A percentile compares a stretch with the other conserved stretches of the same genome.
These are phyloP conservation scores for Aspergillus sergii DNA, from an alignment of 2,329 filamentous ascomycete genomes.

Conservation along the genomic window DNA sequence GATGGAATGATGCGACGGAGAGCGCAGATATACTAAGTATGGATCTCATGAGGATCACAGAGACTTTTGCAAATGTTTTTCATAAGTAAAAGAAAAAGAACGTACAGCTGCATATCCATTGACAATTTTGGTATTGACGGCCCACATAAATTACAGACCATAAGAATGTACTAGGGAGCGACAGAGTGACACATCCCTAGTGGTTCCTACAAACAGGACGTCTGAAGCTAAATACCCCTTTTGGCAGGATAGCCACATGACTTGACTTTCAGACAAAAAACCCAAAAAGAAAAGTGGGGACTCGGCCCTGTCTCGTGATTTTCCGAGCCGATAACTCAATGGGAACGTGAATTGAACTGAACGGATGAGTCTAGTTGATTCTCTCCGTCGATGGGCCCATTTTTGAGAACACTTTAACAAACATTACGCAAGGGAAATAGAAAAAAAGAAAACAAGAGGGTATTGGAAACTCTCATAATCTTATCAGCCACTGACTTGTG, in stretches of 20 bases:
- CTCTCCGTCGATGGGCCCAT: background rate
- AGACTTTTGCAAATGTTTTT: background rate
- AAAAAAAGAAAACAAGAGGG: background rate
- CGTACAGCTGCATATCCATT: background rate
- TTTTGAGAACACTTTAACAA: background rate
- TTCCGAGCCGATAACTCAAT: slow-evolving; percentile 1
- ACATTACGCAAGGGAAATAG: background rate
- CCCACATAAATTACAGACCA: background rate
- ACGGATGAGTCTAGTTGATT: background rate
- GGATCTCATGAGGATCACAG: background rate
- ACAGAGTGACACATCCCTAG: background rate
- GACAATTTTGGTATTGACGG: background rate
- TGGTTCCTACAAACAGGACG: background rate
- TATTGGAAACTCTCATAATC: slow-evolving; percentile 2
- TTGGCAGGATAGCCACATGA: slow-evolving; percentile 2
- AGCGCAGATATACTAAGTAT: background rate
- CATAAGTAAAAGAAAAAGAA: background rate
- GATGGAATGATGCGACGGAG: background rate
- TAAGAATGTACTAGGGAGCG: background rate
- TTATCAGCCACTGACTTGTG: slow-evolving; percentile 4
- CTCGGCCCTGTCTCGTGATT: background rate
- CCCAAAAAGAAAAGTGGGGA: background rate
- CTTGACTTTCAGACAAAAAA: background rate
- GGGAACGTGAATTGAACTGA: background rate
- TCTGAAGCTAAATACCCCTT: slow-evolving; percentile 6